A percentile compares a stretch with the other conserved stretches of the same genome.
These are phyloP conservation scores for Hypholoma fasciculare DNA, from an alignment of 768 basidiomycete genomes.

Conservation along the genomic window DNA sequence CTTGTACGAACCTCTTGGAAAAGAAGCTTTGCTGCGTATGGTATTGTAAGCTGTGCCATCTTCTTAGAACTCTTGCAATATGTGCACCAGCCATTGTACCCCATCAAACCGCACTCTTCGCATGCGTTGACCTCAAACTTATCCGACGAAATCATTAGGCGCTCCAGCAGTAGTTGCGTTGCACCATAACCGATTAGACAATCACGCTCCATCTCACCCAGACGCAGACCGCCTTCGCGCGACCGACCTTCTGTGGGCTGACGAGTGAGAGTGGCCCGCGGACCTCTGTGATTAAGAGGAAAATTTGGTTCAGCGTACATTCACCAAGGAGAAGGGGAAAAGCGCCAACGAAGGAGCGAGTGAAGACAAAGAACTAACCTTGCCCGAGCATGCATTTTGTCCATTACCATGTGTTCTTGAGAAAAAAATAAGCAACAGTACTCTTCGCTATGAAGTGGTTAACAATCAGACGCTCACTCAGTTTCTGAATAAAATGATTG, in stretches of 20 bases:
- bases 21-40: conserved; percentile 91
- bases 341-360: conserved; percentile 17
- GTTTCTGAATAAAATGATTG: conserved; percentile 59
- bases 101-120: conserved; percentile 91
- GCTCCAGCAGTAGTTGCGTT: conserved; percentile 92
- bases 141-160: conserved; percentile 98
- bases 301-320: not conserved
- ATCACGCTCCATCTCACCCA: conserved; percentile 99
- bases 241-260: conserved; percentile 99
- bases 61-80: conserved; percentile 97
- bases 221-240: conserved; percentile 92
- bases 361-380: conserved; percentile 43
- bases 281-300: conserved; percentile 58
- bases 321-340: not conserved
- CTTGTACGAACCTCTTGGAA: conserved; percentile 76
- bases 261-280: conserved; percentile 92
- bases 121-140: conserved; percentile 98
- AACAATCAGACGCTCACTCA: conserved; percentile 62
- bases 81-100: conserved; percentile 95
- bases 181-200: conserved; percentile 99
- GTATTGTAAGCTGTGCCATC: conserved; percentile 93
- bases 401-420: conserved; percentile 97
- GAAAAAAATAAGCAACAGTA: conserved; percentile 4
- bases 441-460: not conserved
- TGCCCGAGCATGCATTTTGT: conserved; percentile 99